Conservation (phyloP, 2,329 filamentous ascomycete species). For the Myriangium duriaei region DNA sequence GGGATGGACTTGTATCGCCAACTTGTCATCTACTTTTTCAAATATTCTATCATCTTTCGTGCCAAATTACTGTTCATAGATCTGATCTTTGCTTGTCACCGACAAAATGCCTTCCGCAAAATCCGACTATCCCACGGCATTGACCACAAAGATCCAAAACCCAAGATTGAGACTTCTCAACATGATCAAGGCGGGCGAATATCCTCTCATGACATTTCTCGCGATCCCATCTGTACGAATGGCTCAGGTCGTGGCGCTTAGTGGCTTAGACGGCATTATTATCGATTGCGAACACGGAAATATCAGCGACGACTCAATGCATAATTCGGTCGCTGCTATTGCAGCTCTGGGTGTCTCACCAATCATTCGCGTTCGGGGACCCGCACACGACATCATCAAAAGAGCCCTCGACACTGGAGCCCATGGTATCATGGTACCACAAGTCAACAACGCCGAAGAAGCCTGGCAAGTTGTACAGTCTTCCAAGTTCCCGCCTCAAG, state of each 20-base stretch:
- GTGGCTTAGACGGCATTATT: conserved; percentile 55
- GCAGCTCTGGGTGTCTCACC: conserved; percentile 28
- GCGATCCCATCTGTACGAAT: conserved; percentile 35
- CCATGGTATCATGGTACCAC: conserved; percentile 42
- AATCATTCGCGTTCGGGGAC: conserved; percentile 37
- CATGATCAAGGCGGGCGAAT: conserved; percentile 27
- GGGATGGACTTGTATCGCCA: too few relatives aligned
- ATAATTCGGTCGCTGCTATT: conserved; percentile 38
- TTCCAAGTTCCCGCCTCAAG: conserved; percentile 43
- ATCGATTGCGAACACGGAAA: conserved; percentile 45
- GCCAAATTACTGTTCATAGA: too few relatives aligned
- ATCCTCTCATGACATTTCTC: conserved; percentile 38
- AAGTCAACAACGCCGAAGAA: conserved; percentile 39
- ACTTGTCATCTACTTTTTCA: too few relatives aligned
- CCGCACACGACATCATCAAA: conserved; percentile 46
- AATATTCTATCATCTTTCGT: too few relatives aligned
- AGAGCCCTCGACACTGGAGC: conserved; percentile 44
- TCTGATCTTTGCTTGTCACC: too few relatives aligned
- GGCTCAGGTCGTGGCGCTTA: conserved; percentile 45
- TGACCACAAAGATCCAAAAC: conserved; percentile 23
- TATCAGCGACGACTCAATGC: conserved; percentile 42
- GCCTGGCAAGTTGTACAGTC: conserved; percentile 36
- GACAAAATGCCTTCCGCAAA: too few relatives aligned
- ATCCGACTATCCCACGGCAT: too few relatives aligned
- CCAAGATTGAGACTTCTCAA: conserved; percentile 34